Conservation (phyloP, 2,329 filamentous ascomycete species). For the Colletotrichum scovillei region DNA sequence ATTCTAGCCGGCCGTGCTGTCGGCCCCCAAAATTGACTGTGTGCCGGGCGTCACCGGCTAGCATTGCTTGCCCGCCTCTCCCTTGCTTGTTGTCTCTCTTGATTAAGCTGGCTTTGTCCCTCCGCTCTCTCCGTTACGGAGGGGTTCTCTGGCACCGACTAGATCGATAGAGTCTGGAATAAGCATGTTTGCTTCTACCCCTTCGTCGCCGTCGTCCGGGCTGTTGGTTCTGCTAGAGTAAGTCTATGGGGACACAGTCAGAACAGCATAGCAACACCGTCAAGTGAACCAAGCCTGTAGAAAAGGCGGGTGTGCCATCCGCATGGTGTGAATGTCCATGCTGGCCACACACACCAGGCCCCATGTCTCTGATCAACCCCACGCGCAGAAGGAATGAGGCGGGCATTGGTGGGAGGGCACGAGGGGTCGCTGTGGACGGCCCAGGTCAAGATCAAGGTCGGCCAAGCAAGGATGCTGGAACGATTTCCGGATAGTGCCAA, state of each 20-base stretch:
- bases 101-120: constrained; percentile 5
- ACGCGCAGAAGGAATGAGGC: constrained; percentile 27
- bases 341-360: constrained; percentile 5
- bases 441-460: constrained; percentile 22
- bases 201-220: not conserved
- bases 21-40: constrained; percentile 27
- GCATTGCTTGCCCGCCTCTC: constrained; percentile 19
- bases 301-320: not conserved
- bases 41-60: constrained; percentile 27
- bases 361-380: constrained; percentile 33
- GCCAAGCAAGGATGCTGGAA: constrained; percentile 22
- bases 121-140: not conserved
- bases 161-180: constrained; percentile 11
- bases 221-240: constrained; percentile 8
- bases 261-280: constrained; percentile 10
- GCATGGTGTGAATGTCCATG: constrained; percentile 2
- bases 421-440: not conserved
- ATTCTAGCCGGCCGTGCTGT: constrained; percentile 22
- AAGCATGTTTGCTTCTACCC: not conserved
- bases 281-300: not conserved
- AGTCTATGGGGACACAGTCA: constrained; percentile 6
- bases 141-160: not conserved
- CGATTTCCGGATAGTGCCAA: constrained; percentile 8
- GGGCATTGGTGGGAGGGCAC: constrained; percentile 14
- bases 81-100: constrained; percentile 31